Conservation (phyloP, 106 monocot genomes). For the Ottelia alismoides region DNA sequence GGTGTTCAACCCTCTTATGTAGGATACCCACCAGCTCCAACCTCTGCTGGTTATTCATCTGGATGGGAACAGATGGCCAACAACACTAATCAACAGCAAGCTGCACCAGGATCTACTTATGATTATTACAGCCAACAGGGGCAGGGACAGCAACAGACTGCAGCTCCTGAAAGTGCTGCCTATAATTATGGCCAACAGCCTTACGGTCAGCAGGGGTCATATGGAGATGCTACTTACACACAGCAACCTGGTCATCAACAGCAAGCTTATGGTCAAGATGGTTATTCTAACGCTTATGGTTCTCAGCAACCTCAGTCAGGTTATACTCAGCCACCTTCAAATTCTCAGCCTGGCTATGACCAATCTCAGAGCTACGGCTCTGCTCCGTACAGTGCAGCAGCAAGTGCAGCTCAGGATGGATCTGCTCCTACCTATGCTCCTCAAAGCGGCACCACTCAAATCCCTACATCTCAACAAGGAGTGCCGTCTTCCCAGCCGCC, state of each 20-base stretch:
- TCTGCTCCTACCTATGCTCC: constrained; percentile 5
- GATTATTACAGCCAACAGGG: constrained; percentile 25
- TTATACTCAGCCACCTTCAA: constrained; percentile 9
- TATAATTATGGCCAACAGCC: constrained; percentile 16
- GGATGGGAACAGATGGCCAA: constrained; percentile 19
- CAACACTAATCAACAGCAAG: constrained; percentile 9
- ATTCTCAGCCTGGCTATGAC: constrained; percentile 11
- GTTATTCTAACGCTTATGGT: constrained; percentile 8
- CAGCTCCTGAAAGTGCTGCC: constrained; percentile 4
- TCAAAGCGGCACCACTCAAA: constrained; percentile 9
- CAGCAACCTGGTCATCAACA: constrained; percentile 8
- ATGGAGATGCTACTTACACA: constrained; percentile 8
- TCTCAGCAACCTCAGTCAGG: constrained; percentile 4
- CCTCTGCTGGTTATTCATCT: constrained; percentile 12
- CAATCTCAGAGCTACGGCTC: constrained; percentile 9
- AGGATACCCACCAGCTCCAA: constrained; percentile 13
- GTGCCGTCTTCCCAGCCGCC: constrained; percentile 1
- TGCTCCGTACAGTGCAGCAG: background rate
- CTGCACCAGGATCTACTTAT: constrained; percentile 7
- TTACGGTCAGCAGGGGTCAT: constrained; percentile 10
- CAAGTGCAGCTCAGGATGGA: constrained; percentile 7
- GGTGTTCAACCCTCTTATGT: constrained; percentile 14
- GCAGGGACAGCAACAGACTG: constrained; percentile 7
- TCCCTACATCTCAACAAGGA: constrained; percentile 3
- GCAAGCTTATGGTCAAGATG: constrained; percentile 20